Evolutionary conservation across 192 early-diverging fungal species (phyloP).

Genomic region (Coemansia sp.): DNA sequence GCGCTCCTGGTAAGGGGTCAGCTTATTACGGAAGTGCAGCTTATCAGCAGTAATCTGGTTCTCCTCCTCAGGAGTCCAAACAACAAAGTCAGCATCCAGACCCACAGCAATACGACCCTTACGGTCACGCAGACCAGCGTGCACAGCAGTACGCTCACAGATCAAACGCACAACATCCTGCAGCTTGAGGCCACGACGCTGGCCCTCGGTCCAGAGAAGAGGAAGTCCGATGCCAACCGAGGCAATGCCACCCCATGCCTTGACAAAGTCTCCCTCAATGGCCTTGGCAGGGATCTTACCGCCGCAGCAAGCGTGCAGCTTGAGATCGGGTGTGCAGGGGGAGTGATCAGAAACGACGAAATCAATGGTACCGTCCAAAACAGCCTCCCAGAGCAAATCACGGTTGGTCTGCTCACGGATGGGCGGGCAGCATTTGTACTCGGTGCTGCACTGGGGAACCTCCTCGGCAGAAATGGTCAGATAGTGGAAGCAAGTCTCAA

Average conservation of each 20-base stretch:
- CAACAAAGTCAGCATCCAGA: conserved; percentile 74
- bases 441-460: conserved; percentile 65
- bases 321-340: conserved; percentile 74
- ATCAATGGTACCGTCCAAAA: conserved; percentile 75
- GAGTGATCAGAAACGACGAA: conserved; percentile 83
- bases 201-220: conserved; percentile 73
- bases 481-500: conserved; percentile 85
- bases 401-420: conserved; percentile 69
- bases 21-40: conserved; percentile 79
- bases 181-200: conserved; percentile 57
- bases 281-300: conserved; percentile 10
- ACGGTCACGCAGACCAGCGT: conserved; percentile 55
- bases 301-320: conserved; percentile 55
- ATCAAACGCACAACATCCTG: conserved; percentile 62
- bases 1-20: conserved; percentile 69
- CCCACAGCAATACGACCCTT: conserved; percentile 70
- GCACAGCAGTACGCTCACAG: conserved; percentile 61
- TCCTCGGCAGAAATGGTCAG: conserved; percentile 63
- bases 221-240: conserved; percentile 76
- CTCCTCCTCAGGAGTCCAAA: conserved; percentile 68
- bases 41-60: conserved; percentile 58
- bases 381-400: conserved; percentile 65
- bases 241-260: conserved; percentile 81
- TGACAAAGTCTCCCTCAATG: conserved; percentile 71
- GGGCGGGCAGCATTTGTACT: conserved; percentile 85